Conservation (phyloP, 1,284 basidiomycete genomes). For the Cystobasidium sp. region DNA sequence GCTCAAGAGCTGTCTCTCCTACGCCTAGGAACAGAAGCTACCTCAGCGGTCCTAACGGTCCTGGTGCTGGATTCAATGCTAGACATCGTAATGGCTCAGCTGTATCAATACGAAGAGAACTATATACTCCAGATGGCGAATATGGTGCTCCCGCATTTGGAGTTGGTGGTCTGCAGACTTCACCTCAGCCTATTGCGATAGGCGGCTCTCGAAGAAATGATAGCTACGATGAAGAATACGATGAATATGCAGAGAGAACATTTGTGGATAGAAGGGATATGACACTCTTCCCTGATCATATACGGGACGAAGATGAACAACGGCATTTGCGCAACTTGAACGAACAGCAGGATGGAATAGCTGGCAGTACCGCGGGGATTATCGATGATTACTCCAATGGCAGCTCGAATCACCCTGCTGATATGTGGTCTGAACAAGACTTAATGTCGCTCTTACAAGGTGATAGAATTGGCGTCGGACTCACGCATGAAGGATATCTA, state of each 20-base stretch:
- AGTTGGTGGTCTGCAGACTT: not conserved
- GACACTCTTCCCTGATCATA: slow-evolving; percentile 17
- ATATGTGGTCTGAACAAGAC: slow-evolving; percentile 44
- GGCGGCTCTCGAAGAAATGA: slow-evolving; percentile 27
- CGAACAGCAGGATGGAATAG: slow-evolving; percentile 28
- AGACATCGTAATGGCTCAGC: slow-evolving; percentile 19
- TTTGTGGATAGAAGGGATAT: slow-evolving; percentile 37
- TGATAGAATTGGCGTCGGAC: slow-evolving; percentile 51
- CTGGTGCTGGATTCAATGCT: not conserved
- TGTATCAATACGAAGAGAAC: slow-evolving; percentile 4
- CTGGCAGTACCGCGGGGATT: not conserved
- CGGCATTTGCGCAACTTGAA: slow-evolving; percentile 34
- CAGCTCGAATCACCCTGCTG: slow-evolving; percentile 11
- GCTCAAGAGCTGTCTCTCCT: slow-evolving; percentile 20
- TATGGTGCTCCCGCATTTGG: not conserved
- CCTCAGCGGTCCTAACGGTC: not conserved
- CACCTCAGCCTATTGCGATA: slow-evolving; percentile 33
- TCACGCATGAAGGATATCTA: slow-evolving; percentile 47
- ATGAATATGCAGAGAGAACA: slow-evolving; percentile 33
- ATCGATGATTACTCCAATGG: slow-evolving; percentile 14
- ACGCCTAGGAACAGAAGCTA: slow-evolving; percentile 24
- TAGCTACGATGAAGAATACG: slow-evolving; percentile 21
- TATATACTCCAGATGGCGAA: slow-evolving; percentile 29
- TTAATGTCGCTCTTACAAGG: slow-evolving; percentile 52
- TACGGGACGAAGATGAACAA: slow-evolving; percentile 30